phyloP scores from a whole-genome alignment of 495 filamentous ascomycete genomes.

The Pyronema domesticum region DNA sequence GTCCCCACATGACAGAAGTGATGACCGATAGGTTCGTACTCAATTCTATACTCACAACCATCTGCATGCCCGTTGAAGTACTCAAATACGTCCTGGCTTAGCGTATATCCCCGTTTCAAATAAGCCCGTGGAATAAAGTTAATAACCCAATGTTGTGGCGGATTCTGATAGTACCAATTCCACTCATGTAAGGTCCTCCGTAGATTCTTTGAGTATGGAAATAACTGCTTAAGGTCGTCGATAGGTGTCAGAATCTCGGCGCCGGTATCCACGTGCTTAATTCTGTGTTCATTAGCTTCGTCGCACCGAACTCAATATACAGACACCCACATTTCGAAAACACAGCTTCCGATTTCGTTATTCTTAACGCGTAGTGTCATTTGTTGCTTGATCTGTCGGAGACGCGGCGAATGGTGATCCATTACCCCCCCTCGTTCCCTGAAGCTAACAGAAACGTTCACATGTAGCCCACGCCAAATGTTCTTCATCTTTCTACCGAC shows the following conservation, averaged over 20 bases:
- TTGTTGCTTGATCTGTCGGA: not conserved
- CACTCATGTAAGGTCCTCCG: conserved; percentile 12
- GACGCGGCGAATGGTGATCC: too few relatives aligned
- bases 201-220: conserved; percentile 16
- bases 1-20: conserved; percentile 17
- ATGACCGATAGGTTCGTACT: conserved; percentile 24
- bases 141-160: conserved; percentile 23
- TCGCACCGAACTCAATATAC: not conserved
- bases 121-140: conserved; percentile 24
- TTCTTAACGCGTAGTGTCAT: conserved; percentile 22
- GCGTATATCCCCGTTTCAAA: conserved; percentile 17
- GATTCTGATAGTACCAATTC: conserved; percentile 23
- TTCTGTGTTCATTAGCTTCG: not conserved
- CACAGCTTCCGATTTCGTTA: conserved; percentile 17
- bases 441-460: conserved; percentile 9
- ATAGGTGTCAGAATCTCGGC: conserved; percentile 12
- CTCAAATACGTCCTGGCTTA: conserved; percentile 21
- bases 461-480: conserved; percentile 10
- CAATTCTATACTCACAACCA: conserved; percentile 16
- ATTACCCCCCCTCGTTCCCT: not conserved
- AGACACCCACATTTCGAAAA: conserved; percentile 10
- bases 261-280: conserved; percentile 1
- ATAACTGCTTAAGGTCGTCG: conserved; percentile 19
- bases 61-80: conserved; percentile 17
- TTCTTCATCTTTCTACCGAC: conserved; percentile 5